Conservation (phyloP, 441 rosid genomes). For the Adansonia madagascariensis region DNA sequence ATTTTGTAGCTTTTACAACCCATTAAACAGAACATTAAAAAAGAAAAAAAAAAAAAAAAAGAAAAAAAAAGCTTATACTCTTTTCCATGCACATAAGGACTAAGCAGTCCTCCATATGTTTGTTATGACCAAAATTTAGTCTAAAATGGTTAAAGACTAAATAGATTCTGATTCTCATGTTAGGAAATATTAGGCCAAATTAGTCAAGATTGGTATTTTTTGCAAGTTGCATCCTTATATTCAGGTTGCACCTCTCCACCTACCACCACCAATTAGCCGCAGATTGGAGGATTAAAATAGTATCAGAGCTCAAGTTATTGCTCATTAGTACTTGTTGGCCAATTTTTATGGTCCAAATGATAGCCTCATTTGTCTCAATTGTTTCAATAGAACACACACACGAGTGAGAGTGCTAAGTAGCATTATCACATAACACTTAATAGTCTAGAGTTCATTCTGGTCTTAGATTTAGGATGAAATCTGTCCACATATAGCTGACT, state of each 20-base stretch:
- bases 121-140: background rate
- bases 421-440: background rate
- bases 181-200: background rate
- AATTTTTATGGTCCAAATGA: background rate
- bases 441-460: background rate
- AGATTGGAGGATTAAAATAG: background rate
- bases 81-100: background rate
- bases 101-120: background rate
- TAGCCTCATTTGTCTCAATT: background rate
- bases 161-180: constrained; percentile 5
- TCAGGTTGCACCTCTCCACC: constrained; percentile 4
- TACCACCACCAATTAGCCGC: background rate
- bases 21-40: background rate
- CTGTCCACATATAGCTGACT: background rate
- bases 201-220: constrained; percentile 15
- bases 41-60: background rate
- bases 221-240: background rate
- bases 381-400: background rate
- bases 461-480: background rate
- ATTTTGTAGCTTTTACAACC: background rate
- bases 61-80: background rate
- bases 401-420: background rate
- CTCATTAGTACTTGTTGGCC: background rate
- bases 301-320: background rate
- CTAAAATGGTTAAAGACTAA: constrained; percentile 3